Evolutionary conservation across 2,329 filamentous ascomycete genomes (phyloP), one percentile per base, ranked within the genome.

Genomic region (Fusarium heterosporum): DNA sequence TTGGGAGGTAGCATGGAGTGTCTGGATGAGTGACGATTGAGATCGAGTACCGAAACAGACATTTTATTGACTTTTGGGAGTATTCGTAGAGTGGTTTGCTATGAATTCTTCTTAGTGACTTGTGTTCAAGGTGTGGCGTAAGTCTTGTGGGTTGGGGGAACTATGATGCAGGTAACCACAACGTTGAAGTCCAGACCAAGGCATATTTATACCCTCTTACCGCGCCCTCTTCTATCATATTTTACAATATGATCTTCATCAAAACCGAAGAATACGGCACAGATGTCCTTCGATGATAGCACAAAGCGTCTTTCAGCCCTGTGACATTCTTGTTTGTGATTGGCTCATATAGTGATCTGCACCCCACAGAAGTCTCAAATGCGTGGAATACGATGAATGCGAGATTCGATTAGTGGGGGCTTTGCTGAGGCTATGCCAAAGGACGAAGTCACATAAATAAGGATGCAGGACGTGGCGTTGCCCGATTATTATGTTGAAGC

Each of bases 321-420:
- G 39, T 49, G 42, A 5, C 22, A 13, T 41, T 16, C 28, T 28
- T 16, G 14, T 6, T 12, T 10, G 22, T 61, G 41, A 69, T 73
- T 73, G 69, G 71, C 25, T 29, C 29, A 12, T 38, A 12, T 16
- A 1, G 1, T 38, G 41, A 59, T 64, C 40, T 28, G 19, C 11
- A 30, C 38, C 47, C 71, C 69, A 60, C 60, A 19, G 2, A 8
- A 2, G n/a, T 22, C n/a, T 43, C 30, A 30, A 32, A 54, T 28
- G 36, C 25, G 56, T 40, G 51, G 51, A 73, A 76, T 74, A 76
- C 74, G 74, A 76, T 51, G 72, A 73, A 73, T 68, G 72, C 74
- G 73, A 75, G 65, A 68, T 54, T 53, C 62, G 66, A 71, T 61
- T 32, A 69, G 57, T 41, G 58, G 57, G 45, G 43, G 36, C 61